phyloP scores from a whole-genome alignment of 75 land plant species.

The Chamaecyparis obtusa region DNA sequence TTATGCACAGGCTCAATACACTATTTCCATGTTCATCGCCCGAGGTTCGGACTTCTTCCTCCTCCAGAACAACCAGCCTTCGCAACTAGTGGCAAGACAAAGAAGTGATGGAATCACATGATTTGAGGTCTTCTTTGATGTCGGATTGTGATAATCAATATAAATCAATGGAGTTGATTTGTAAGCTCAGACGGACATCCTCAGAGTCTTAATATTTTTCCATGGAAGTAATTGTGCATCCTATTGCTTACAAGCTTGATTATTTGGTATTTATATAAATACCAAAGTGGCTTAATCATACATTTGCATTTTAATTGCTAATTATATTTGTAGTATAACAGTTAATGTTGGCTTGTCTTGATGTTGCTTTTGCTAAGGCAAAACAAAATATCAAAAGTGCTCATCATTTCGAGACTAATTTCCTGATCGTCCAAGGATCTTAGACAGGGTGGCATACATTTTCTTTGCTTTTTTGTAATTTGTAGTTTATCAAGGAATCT shows the following conservation, averaged over 20 bases:
- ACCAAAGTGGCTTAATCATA: background rate
- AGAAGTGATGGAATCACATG: background rate
- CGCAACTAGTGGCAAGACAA: background rate
- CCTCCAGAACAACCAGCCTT: constrained; percentile 42
- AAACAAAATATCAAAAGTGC: background rate
- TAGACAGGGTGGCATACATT: background rate
- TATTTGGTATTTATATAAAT: background rate
- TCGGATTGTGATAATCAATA: background rate
- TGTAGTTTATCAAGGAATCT: background rate
- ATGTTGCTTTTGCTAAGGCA: background rate
- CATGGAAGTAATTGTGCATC: background rate
- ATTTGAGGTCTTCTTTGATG: background rate
- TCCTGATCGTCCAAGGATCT: background rate
- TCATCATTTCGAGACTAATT: background rate
- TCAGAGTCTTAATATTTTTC: background rate
- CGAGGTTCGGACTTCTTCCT: constrained; percentile 53
- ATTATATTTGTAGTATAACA: background rate
- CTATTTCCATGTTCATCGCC: constrained; percentile 79
- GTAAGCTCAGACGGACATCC: background rate
- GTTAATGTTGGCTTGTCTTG: background rate
- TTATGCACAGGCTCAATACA: constrained; percentile 76
- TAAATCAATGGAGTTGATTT: background rate
- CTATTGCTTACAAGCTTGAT: background rate
- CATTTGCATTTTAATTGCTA: background rate
- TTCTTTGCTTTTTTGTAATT: background rate